Evolutionary conservation across 2,329 filamentous ascomycete genomes (phyloP).

Genomic region (Aotearoamyces nothofagi): DNA sequence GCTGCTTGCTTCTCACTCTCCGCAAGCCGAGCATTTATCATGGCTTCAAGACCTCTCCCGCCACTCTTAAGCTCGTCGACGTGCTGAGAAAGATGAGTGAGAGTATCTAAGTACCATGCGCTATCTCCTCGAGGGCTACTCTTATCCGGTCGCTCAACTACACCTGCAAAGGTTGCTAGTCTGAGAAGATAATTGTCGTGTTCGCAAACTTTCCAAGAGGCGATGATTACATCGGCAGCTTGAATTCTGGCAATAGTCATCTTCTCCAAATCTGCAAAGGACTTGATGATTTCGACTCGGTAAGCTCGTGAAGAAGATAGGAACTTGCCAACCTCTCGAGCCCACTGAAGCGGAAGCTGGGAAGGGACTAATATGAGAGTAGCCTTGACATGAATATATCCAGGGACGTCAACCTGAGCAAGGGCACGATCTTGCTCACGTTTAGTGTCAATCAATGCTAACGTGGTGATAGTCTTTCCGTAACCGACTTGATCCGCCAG

Average conservation of each 20-base stretch:
- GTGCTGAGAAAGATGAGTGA: conserved; percentile 24
- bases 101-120: conserved; percentile 35
- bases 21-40: conserved; percentile 15
- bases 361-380: conserved; percentile 44
- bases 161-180: conserved; percentile 32
- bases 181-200: conserved; percentile 29
- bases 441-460: conserved; percentile 37
- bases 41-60: conserved; percentile 13
- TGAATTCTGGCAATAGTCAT: conserved; percentile 28
- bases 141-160: conserved; percentile 21
- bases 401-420: not conserved
- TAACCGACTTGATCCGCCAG: conserved; percentile 50
- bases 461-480: conserved; percentile 47
- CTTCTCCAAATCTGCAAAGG: conserved; percentile 22
- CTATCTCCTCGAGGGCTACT: conserved; percentile 23
- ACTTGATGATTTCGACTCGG: conserved; percentile 28
- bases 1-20: conserved; percentile 17
- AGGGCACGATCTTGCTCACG: conserved; percentile 1
- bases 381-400: conserved; percentile 27
- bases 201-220: conserved; percentile 33
- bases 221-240: conserved; percentile 36
- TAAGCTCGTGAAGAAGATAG: conserved; percentile 21
- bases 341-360: conserved; percentile 42
- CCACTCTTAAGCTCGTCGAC: conserved; percentile 6
- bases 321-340: conserved; percentile 34